Percentiles rank a stretch among this genome's conserved stretches.
Evolutionary conservation across 2,329 filamentous ascomycete genomes (phyloP).

Genomic region (Cladosporium halotolerans): DNA sequence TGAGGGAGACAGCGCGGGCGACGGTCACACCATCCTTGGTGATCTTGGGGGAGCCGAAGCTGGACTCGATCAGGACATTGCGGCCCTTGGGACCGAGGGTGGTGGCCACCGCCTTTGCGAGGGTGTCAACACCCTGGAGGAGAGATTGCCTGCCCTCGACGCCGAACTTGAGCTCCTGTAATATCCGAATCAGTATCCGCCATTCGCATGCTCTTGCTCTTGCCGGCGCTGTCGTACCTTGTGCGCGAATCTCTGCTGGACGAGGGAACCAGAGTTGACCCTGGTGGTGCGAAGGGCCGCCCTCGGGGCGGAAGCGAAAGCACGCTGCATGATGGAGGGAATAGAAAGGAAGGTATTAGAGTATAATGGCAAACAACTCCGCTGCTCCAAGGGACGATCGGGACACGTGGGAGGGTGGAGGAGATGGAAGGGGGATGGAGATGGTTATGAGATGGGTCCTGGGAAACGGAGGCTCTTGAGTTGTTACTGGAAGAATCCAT

Average conservation of each 20-base stretch:
- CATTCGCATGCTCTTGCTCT: constrained; percentile 2
- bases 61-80: constrained; percentile 97
- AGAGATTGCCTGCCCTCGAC: constrained; percentile 87
- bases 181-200: constrained; percentile 24
- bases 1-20: constrained; percentile 74
- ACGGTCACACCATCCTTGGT: constrained; percentile 67
- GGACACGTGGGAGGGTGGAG: constrained; percentile 8
- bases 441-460: neutral
- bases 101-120: constrained; percentile 91
- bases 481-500: too few relatives aligned
- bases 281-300: constrained; percentile 70
- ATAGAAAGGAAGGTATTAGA: constrained; percentile 8
- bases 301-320: constrained; percentile 73
- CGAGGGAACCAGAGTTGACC: constrained; percentile 51
- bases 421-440: constrained; percentile 11
- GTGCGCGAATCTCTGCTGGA: constrained; percentile 94
- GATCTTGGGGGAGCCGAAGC: constrained; percentile 98
- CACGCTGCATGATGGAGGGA: constrained; percentile 71
- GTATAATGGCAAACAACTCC: constrained; percentile 5
- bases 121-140: constrained; percentile 89
- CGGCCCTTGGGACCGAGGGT: constrained; percentile 96
- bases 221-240: constrained; percentile 58
- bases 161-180: constrained; percentile 92
- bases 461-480: too few relatives aligned
- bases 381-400: constrained; percentile 3